A percentile compares a stretch with the other conserved stretches of the same genome.
phyloP scores from a whole-genome alignment of 768 basidiomycete species.

The Trametes cingulata region DNA sequence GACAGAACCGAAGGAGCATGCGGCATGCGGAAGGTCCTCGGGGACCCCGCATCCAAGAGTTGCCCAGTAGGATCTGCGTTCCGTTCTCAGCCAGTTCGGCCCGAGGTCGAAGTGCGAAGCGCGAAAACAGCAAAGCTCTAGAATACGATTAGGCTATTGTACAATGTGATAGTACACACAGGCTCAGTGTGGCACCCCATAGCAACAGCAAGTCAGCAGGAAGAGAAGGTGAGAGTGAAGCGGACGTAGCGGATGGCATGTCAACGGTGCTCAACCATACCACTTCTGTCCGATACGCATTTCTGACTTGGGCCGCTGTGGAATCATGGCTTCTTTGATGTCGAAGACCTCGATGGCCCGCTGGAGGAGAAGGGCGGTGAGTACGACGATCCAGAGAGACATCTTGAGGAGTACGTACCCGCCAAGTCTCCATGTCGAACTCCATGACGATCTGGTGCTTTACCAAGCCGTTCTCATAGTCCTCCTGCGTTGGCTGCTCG shows the following conservation, averaged over 20 bases:
- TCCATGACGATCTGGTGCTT: constrained; percentile 90
- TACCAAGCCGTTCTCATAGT: constrained; percentile 61
- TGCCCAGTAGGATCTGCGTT: too few species aligned
- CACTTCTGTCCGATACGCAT: constrained; percentile 65
- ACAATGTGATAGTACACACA: constrained; percentile 12
- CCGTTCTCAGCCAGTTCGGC: not conserved
- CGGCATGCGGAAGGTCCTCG: too few species aligned
- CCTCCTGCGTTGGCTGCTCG: constrained; percentile 61
- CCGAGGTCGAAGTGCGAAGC: not conserved
- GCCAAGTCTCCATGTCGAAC: constrained; percentile 89
- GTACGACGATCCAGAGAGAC: not conserved
- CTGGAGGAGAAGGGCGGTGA: constrained; percentile 39
- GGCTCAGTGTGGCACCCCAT: not conserved
- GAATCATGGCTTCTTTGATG: constrained; percentile 75
- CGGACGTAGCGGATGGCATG: not conserved
- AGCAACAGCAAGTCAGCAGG: not conserved
- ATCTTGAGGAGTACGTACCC: constrained; percentile 48
- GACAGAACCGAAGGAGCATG: too few species aligned
- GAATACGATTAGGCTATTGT: constrained; percentile 12
- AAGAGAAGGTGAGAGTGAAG: not conserved
- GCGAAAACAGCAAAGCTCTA: not conserved
- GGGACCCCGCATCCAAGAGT: too few species aligned
- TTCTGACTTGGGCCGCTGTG: constrained; percentile 62
- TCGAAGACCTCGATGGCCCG: constrained; percentile 86
- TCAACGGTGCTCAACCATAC: constrained; percentile 53